These are phyloP conservation scores for Epichloe gansuensis DNA, from an alignment of 2,329 filamentous ascomycete species.

Conservation along the genomic window DNA sequence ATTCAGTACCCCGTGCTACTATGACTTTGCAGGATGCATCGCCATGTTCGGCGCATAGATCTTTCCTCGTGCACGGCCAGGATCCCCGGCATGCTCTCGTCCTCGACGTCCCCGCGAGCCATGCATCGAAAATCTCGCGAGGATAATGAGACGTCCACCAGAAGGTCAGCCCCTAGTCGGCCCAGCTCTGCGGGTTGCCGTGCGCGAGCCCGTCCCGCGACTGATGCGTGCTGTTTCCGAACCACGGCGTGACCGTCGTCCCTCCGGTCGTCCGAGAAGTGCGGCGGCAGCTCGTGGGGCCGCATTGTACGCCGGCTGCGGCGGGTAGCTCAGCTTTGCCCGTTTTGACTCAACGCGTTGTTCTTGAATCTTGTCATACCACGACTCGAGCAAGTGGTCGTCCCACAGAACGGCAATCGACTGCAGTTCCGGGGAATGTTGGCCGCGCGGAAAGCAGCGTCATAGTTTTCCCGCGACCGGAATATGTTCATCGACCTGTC, in stretches of 20 bases:
- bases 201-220: slow-evolving; percentile 17
- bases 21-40: slow-evolving; percentile 25
- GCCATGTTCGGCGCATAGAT: slow-evolving; percentile 23
- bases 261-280: slow-evolving; percentile 8
- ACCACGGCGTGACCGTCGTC: slow-evolving; percentile 12
- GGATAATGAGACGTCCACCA: slow-evolving; percentile 25
- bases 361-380: slow-evolving; percentile 52
- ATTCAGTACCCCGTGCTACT: background rate
- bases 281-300: background rate
- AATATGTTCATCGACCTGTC: slow-evolving; percentile 43
- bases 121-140: slow-evolving; percentile 19
- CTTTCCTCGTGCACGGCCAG: slow-evolving; percentile 17
- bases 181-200: slow-evolving; percentile 12
- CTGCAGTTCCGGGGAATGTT: slow-evolving; percentile 53
- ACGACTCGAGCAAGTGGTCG: slow-evolving; percentile 51
- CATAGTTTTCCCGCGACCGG: slow-evolving; percentile 37
- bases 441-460: slow-evolving; percentile 34
- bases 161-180: slow-evolving; percentile 13
- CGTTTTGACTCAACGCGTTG: slow-evolving; percentile 20
- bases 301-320: slow-evolving; percentile 23
- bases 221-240: slow-evolving; percentile 16
- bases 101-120: slow-evolving; percentile 15
- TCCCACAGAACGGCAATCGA: slow-evolving; percentile 61
- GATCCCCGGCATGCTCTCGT: slow-evolving; percentile 14
- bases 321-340: slow-evolving; percentile 24